Evolutionary conservation across 208 protist genomes (phyloP).

Genomic region (Ichthyophonus hoferi): DNA sequence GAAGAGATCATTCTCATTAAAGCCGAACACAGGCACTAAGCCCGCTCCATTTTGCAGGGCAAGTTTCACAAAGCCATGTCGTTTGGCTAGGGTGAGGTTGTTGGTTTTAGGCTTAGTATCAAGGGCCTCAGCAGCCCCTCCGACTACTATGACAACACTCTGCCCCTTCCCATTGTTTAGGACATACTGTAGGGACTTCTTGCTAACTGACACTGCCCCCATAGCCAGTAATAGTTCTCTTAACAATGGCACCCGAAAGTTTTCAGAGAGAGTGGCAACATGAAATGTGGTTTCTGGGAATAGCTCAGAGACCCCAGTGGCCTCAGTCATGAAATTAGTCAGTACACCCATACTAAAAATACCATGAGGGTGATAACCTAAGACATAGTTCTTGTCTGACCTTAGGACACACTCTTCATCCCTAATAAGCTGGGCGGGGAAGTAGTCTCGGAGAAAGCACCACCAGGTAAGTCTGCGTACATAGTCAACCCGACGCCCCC

Average conservation of each 20-base stretch:
- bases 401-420: background rate
- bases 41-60: constrained; percentile 19
- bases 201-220: constrained; percentile 12
- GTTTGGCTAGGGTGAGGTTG: constrained; percentile 35
- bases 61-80: constrained; percentile 37
- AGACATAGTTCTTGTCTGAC: background rate
- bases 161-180: background rate
- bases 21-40: constrained; percentile 52
- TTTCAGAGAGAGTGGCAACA: constrained; percentile 26
- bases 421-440: background rate
- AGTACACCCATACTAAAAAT: constrained; percentile 47
- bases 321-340: constrained; percentile 45
- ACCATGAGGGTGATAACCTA: background rate
- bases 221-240: constrained; percentile 34
- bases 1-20: constrained; percentile 51
- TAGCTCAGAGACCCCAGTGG: background rate
- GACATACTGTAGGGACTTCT: background rate
- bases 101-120: constrained; percentile 45
- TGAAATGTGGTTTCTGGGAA: constrained; percentile 40
- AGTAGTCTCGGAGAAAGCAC: background rate
- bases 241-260: constrained; percentile 37
- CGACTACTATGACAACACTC: background rate
- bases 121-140: constrained; percentile 28
- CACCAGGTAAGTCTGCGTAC: background rate
- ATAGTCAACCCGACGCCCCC: background rate